Percentiles rank a stretch among this genome's conserved stretches.
Evolutionary conservation across 352 stramenopile genomes (phyloP).

Genomic region (Phytopythium mirpurense): DNA sequence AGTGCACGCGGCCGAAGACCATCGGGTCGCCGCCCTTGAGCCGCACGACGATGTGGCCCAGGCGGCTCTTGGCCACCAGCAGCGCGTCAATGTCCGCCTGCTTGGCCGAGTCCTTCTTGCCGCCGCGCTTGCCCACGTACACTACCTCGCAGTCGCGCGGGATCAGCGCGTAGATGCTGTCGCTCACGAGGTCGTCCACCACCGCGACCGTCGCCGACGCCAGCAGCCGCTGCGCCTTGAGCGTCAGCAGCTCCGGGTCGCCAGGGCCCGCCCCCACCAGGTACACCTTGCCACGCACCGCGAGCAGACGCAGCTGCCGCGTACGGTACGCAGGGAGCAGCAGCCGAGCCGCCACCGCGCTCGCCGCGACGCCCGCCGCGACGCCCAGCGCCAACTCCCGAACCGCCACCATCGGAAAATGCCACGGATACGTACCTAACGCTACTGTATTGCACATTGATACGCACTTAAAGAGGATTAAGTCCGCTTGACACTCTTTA

Average conservation of each 20-base stretch:
- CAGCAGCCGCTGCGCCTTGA: constrained; percentile 44
- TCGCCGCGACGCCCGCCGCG: constrained; percentile 35
- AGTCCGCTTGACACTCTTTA: too few species aligned
- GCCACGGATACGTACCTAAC: too few species aligned
- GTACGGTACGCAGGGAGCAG: constrained; percentile 22
- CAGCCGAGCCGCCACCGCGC: constrained; percentile 25
- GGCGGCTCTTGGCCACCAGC: constrained; percentile 43
- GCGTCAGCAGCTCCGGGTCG: constrained; percentile 48
- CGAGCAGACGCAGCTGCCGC: constrained; percentile 17
- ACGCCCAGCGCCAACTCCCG: constrained; percentile 43
- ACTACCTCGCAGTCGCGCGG: constrained; percentile 52
- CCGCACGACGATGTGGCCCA: constrained; percentile 51
- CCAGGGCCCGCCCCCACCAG: constrained; percentile 58
- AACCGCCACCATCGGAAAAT: constrained; percentile 18
- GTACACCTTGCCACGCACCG: constrained; percentile 41
- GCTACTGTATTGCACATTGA: too few species aligned
- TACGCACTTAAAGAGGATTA: too few species aligned
- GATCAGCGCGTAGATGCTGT: constrained; percentile 49
- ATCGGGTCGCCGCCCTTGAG: constrained; percentile 71
- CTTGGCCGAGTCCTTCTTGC: constrained; percentile 59
- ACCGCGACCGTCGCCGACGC: constrained; percentile 46
- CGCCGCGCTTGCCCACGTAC: constrained; percentile 65
- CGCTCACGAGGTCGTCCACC: constrained; percentile 60
- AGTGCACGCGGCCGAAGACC: constrained; percentile 70
- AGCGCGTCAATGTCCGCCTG: constrained; percentile 64